Percentiles rank a stretch among this genome's conserved stretches.
These are phyloP conservation scores for Botrytis fabae DNA, from an alignment of 2,329 filamentous ascomycete species.

Conservation along the genomic window DNA sequence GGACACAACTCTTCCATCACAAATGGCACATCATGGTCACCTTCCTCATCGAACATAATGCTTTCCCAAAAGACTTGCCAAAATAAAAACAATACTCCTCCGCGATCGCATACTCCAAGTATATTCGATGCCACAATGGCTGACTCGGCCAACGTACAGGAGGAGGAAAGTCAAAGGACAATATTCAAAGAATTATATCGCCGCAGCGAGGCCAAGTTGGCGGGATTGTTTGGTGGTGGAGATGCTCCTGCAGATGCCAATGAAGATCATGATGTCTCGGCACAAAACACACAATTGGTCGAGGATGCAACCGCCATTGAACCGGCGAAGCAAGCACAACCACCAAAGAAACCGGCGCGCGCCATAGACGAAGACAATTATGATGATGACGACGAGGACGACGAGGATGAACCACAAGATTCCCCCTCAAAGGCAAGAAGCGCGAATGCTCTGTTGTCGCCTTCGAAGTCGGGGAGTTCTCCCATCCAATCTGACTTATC, in stretches of 20 bases:
- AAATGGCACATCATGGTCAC: slow-evolving; percentile 60
- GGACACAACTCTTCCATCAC: slow-evolving; percentile 33
- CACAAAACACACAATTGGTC: slow-evolving; percentile 43
- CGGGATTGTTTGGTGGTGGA: slow-evolving; percentile 64
- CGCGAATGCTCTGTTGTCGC: slow-evolving; percentile 59
- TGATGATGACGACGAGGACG: slow-evolving; percentile 77
- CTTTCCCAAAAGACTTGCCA: slow-evolving; percentile 52
- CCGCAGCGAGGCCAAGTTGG: slow-evolving; percentile 74
- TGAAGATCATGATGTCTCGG: slow-evolving; percentile 35
- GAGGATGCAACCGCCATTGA: slow-evolving; percentile 53
- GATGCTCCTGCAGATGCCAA: slow-evolving; percentile 35
- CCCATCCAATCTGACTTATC: slow-evolving; percentile 52
- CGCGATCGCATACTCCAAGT: slow-evolving; percentile 38
- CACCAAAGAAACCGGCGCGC: slow-evolving; percentile 70
- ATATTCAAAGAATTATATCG: slow-evolving; percentile 77
- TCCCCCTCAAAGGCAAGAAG: slow-evolving; percentile 55
- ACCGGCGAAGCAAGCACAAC: slow-evolving; percentile 48
- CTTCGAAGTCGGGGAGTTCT: slow-evolving; percentile 68
- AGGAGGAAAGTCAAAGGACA: slow-evolving; percentile 69
- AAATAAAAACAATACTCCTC: slow-evolving; percentile 59
- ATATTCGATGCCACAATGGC: slow-evolving; percentile 45
- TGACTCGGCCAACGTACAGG: slow-evolving; percentile 53
- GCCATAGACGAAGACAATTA: slow-evolving; percentile 84
- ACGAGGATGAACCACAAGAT: slow-evolving; percentile 55
- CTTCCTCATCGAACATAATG: slow-evolving; percentile 53